These are phyloP conservation scores for Colletotrichum camelliae DNA, from an alignment of 2,329 filamentous ascomycete genomes.

Conservation along the genomic window DNA sequence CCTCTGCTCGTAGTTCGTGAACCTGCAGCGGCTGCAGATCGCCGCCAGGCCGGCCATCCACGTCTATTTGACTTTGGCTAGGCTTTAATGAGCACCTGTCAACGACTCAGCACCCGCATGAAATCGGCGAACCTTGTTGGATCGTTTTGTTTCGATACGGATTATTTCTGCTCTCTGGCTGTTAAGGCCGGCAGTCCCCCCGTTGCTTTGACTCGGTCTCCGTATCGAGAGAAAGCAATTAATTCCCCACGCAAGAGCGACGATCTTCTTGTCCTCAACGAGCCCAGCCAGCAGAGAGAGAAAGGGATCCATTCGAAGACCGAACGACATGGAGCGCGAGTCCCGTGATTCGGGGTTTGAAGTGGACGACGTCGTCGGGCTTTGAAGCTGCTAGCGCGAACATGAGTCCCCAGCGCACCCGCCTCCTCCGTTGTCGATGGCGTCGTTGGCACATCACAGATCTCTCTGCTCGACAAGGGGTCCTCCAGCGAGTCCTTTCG, in stretches of 20 bases:
- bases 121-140: not conserved
- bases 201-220: not conserved
- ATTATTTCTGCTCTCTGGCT: not conserved
- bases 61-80: slow-evolving; percentile 7
- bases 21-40: slow-evolving; percentile 13
- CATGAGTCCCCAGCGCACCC: not conserved
- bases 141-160: slow-evolving; percentile 14
- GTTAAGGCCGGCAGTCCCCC: not conserved
- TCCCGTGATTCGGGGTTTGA: slow-evolving; percentile 14
- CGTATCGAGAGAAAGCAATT: not conserved
- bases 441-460: not conserved
- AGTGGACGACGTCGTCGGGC: slow-evolving; percentile 1
- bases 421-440: slow-evolving; percentile 8
- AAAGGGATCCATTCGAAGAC: not conserved
- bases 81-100: not conserved
- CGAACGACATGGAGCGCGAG: not conserved
- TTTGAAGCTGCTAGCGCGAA: slow-evolving; percentile 9
- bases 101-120: slow-evolving; percentile 12
- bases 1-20: not conserved
- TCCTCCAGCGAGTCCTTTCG: not conserved
- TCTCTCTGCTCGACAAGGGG: not conserved
- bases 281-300: not conserved
- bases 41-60: slow-evolving; percentile 3
- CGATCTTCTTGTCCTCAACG: not conserved
- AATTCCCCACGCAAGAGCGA: not conserved